These are phyloP conservation scores for Komagataella kurtzmanii DNA, from an alignment of 805 yeast genomes.

Conservation along the genomic window DNA sequence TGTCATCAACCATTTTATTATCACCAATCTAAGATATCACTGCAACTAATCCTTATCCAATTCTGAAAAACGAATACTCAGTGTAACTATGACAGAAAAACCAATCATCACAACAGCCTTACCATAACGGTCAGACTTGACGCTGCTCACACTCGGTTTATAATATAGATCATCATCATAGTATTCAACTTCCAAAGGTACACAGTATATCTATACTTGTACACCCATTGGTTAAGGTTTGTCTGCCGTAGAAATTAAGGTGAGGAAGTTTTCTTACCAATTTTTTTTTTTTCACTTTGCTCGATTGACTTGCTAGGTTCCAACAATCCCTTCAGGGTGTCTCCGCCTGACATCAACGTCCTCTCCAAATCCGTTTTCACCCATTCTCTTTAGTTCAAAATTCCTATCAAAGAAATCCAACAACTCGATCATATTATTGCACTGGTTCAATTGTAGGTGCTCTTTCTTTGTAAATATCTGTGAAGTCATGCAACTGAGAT, in stretches of 20 bases:
- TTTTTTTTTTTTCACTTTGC: neutral
- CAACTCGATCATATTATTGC: slow-evolving; percentile 43
- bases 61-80: neutral
- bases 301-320: neutral
- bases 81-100: slow-evolving; percentile 73
- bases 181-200: neutral
- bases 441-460: slow-evolving; percentile 51
- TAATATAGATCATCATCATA: neutral
- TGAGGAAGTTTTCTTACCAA: neutral
- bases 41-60: neutral
- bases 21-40: neutral
- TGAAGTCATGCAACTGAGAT: slow-evolving; percentile 76
- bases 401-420: slow-evolving; percentile 72
- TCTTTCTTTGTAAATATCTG: slow-evolving; percentile 30
- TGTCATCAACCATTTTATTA: neutral
- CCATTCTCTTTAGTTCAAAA: slow-evolving; percentile 53
- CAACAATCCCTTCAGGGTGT: slow-evolving; percentile 1
- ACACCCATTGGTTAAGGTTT: neutral
- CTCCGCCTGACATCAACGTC: slow-evolving; percentile 17
- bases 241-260: neutral
- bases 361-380: slow-evolving; percentile 59
- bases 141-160: slow-evolving; percentile 9
- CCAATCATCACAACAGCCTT: slow-evolving; percentile 38
- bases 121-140: slow-evolving; percentile 38
- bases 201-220: neutral